Conservation (phyloP, 495 filamentous ascomycete species). For the Terfezia claveryi region DNA sequence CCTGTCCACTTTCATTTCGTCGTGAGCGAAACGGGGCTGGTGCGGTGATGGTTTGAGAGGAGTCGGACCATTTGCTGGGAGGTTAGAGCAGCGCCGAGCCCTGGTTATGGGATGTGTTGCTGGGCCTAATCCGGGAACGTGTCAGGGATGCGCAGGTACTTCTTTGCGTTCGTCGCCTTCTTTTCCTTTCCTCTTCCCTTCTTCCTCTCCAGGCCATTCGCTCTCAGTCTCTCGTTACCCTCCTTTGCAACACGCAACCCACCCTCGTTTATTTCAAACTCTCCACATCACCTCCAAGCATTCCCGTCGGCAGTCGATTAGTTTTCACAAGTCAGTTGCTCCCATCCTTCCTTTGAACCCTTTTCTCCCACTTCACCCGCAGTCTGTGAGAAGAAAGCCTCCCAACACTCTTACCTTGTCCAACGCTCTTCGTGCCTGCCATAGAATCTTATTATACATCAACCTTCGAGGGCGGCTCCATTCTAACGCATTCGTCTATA, state of each 20-base stretch:
- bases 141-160: conserved; percentile 1
- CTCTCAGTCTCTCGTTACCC: conserved; percentile 29
- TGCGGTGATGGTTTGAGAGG: too few species aligned
- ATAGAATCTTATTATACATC: conserved; percentile 3
- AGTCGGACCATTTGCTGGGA: too few species aligned
- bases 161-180: conserved; percentile 13
- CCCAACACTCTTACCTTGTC: not conserved
- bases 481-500: conserved; percentile 2
- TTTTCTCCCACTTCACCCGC: not conserved
- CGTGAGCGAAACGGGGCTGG: too few species aligned
- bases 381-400: conserved; percentile 1
- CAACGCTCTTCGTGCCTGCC: not conserved
- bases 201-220: conserved; percentile 22
- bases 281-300: not conserved
- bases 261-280: conserved; percentile 18
- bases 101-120: too few species aligned
- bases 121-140: too few species aligned
- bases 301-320: too few species aligned
- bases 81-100: too few species aligned
- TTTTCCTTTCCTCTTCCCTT: conserved; percentile 14
- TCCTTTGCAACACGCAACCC: conserved; percentile 18
- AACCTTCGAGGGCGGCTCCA: conserved; percentile 2
- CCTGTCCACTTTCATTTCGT: too few species aligned
- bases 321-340: conserved; percentile 13
- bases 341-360: not conserved